Percentiles rank a stretch among this genome's conserved stretches.
phyloP scores from a whole-genome alignment of 2,329 filamentous ascomycete species.

The Metarhizium rileyi region DNA sequence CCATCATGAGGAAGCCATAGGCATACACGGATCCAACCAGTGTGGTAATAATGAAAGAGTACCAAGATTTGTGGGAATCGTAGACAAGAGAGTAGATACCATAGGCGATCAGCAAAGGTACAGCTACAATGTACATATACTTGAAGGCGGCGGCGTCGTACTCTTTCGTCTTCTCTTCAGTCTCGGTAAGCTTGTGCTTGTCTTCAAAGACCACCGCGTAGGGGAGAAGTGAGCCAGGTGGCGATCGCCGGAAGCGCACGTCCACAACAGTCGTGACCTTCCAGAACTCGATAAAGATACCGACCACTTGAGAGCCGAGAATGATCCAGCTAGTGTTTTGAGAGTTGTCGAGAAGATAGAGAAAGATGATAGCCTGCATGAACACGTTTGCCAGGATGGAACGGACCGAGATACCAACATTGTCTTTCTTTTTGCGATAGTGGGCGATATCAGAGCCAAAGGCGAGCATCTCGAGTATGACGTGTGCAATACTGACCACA shows the following conservation, averaged over 20 bases:
- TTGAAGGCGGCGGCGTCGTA: conserved; percentile 97
- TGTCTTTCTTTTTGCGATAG: conserved; percentile 99
- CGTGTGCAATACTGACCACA: conserved; percentile 78
- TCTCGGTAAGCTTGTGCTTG: conserved; percentile 91
- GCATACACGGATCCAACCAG: conserved; percentile 94
- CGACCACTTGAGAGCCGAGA: conserved; percentile 80
- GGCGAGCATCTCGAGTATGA: conserved; percentile 89
- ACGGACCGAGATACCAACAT: conserved; percentile 89
- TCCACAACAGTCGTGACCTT: conserved; percentile 95
- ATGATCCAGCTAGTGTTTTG: conserved; percentile 99
- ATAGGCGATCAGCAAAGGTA: conserved; percentile 82
- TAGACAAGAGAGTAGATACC: conserved; percentile 86
- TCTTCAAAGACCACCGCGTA: conserved; percentile 84
- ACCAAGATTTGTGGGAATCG: conserved; percentile 96
- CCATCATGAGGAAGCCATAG: conserved; percentile 99
- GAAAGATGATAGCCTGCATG: conserved; percentile 93
- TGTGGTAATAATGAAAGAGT: conserved; percentile 89
- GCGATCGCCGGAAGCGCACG: conserved; percentile 64
- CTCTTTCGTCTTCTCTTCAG: conserved; percentile 95
- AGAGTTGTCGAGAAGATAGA: conserved; percentile 94
- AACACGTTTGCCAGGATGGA: conserved; percentile 96
- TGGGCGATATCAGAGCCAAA: conserved; percentile 97
- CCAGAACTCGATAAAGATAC: conserved; percentile 65
- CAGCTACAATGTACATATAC: conserved; percentile 88
- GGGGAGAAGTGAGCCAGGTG: conserved; percentile 61